Evolutionary conservation across 306 rosid genomes (phyloP).

Genomic region (Rosa lucieae): DNA sequence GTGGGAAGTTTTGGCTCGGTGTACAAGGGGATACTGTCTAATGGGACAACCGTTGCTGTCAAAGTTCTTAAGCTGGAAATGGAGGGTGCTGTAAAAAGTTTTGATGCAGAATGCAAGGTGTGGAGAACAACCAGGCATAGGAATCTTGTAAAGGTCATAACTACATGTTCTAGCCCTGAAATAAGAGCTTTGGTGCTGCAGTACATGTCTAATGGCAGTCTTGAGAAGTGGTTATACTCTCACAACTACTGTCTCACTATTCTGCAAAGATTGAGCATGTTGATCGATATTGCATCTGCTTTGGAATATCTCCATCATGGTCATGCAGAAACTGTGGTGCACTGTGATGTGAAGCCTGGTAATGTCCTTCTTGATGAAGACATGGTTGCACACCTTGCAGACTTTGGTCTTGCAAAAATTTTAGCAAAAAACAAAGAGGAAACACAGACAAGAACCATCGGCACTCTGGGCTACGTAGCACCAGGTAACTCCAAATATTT

Average conservation of each 20-base stretch:
- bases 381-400: constrained; percentile 41
- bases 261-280: not conserved
- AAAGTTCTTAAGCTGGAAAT: not conserved
- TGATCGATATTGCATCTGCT: not conserved
- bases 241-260: not conserved
- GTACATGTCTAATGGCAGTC: not conserved
- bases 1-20: not conserved
- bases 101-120: not conserved
- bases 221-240: not conserved
- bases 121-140: not conserved
- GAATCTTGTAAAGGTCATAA: not conserved
- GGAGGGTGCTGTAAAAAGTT: not conserved
- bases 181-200: not conserved
- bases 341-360: constrained; percentile 41
- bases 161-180: not conserved
- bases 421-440: not conserved
- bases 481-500: not conserved
- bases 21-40: not conserved
- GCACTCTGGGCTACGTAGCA: not conserved
- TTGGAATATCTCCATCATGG: constrained; percentile 29
- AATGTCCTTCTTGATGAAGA: constrained; percentile 38
- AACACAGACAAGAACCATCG: not conserved
- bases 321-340: constrained; percentile 23
- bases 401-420: constrained; percentile 28
- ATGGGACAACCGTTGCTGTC: not conserved